These are phyloP conservation scores for Chlamydomonas eustigma DNA, from an alignment of 139 green algal species.

Conservation along the genomic window DNA sequence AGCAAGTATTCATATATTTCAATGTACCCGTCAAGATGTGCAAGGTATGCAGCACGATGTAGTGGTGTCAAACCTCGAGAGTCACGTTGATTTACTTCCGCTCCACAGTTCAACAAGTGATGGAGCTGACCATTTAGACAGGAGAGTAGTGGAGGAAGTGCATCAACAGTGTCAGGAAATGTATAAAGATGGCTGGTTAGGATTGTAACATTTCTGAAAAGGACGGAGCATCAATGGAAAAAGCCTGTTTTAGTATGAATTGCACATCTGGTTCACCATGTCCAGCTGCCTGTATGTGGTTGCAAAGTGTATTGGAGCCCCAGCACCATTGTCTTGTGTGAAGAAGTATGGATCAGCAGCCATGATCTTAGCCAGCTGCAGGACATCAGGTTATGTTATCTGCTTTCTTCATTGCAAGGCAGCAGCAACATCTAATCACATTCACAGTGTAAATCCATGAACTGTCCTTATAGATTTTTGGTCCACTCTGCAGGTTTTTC, in stretches of 20 bases:
- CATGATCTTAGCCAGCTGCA: conserved; percentile 78
- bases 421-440: too few species aligned
- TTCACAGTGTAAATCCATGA: too few species aligned
- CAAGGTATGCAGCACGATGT: conserved; percentile 85
- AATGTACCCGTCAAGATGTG: conserved; percentile 87
- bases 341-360: conserved; percentile 80
- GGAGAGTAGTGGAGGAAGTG: too few species aligned
- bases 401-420: too few species aligned
- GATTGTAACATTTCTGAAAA: too few species aligned
- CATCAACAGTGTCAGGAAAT: too few species aligned
- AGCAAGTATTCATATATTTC: conserved; percentile 95
- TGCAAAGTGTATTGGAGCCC: conserved; percentile 87
- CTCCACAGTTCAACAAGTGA: conserved; percentile 85
- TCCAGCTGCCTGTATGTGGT: conserved; percentile 90
- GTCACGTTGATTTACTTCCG: conserved; percentile 79
- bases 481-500: too few species aligned
- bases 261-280: conserved; percentile 80
- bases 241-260: too few species aligned
- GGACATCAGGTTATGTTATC: too few species aligned
- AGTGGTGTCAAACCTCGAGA: conserved; percentile 76
- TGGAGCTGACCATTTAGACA: conserved; percentile 57
- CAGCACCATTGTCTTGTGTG: conserved; percentile 90
- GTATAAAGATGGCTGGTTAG: too few species aligned
- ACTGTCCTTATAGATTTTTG: too few species aligned
- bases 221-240: too few species aligned